Evolutionary conservation across 768 basidiomycete genomes (phyloP), one percentile per base, ranked within the genome.

Genomic region (Lactarius pseudohatsudake): DNA sequence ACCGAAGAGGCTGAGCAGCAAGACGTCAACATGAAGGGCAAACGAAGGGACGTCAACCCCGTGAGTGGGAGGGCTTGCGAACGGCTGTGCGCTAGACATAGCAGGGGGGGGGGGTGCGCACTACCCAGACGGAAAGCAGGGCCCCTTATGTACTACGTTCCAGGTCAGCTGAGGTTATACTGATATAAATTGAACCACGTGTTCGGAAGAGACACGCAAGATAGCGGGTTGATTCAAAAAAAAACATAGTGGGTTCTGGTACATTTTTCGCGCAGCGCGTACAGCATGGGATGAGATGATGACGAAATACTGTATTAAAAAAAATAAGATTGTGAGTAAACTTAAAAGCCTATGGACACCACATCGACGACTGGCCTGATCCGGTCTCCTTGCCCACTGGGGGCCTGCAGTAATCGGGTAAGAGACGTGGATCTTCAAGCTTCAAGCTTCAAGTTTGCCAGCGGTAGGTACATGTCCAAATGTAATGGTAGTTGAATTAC

Each of bases 21-120:
- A 30, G 7, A 70, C 1, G 30, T 70, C 58, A 8, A 70, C 47
- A 8, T 64, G 70, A 62, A 69, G 61, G 58, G 68, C 56, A 18
- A 70, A 62, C 20, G 55, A 1, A 32, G 47, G 56, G 40, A 47
- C 43, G 22, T 47, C 16, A 16, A 65, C 15, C 40, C 28, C 4
- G 13, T 26, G 3, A 13, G 47, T n/a, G 11, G 45, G 20, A 4
- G 62, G 6, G 16, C 20, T 22, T n/a, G 58, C 41, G 2, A 55
- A 32, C 1, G 53, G 43, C 16, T 18, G 58, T 18, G 22, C 7
- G 41, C 26, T 13, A 28, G 68, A 36, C 65, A 66, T 62, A 28
- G 57, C 16, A 18, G n/a, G n/a, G 65, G 43, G 40, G 10, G 45
- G 4, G n/a, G 3, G 43, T 45, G 20, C 9, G 43, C 8, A 20